Percentiles rank a stretch among this genome's conserved stretches.
phyloP scores from a whole-genome alignment of 1,284 basidiomycete genomes.

The Paramarasmius palmivorus region DNA sequence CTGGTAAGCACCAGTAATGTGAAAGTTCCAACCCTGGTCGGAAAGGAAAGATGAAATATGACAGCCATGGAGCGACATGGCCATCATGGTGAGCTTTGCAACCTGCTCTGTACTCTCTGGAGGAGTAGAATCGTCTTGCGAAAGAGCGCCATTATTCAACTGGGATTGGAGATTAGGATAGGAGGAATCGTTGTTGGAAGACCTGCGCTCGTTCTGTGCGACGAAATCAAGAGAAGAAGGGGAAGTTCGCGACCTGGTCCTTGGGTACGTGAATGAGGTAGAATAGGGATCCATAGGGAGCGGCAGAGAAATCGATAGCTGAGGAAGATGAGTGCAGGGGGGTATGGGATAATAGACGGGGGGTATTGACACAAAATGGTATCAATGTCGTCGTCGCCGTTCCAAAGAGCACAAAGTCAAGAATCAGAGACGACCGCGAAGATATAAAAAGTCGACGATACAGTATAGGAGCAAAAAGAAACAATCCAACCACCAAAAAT shows the following conservation, averaged over 20 bases:
- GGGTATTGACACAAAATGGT: conserved; percentile 57
- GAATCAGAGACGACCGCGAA: conserved; percentile 16
- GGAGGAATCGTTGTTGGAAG: conserved; percentile 41
- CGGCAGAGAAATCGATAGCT: conserved; percentile 23
- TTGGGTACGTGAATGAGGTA: conserved; percentile 86
- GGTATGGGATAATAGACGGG: conserved; percentile 37
- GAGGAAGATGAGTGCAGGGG: conserved; percentile 19
- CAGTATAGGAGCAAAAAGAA: conserved; percentile 28
- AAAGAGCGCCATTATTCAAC: conserved; percentile 39
- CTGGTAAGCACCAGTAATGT: conserved; percentile 88
- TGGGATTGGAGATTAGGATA: conserved; percentile 39
- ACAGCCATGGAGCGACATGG: conserved; percentile 79
- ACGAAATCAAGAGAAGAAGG: conserved; percentile 66
- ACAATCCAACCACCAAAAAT: too few species aligned
- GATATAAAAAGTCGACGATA: conserved; percentile 28
- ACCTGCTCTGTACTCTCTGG: conserved; percentile 67
- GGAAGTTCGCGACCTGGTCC: conserved; percentile 67
- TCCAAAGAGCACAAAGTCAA: conserved; percentile 28
- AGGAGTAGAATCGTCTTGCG: conserved; percentile 44
- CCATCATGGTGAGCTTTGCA: conserved; percentile 79
- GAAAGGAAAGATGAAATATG: conserved; percentile 79
- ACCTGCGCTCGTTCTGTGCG: conserved; percentile 43
- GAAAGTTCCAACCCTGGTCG: conserved; percentile 85
- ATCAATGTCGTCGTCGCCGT: conserved; percentile 41
- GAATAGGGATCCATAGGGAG: conserved; percentile 86